Evolutionary conservation across 129 eudicot genomes (phyloP), one percentile per base, ranked within the genome.

Genomic region (Glebionis coronaria): DNA sequence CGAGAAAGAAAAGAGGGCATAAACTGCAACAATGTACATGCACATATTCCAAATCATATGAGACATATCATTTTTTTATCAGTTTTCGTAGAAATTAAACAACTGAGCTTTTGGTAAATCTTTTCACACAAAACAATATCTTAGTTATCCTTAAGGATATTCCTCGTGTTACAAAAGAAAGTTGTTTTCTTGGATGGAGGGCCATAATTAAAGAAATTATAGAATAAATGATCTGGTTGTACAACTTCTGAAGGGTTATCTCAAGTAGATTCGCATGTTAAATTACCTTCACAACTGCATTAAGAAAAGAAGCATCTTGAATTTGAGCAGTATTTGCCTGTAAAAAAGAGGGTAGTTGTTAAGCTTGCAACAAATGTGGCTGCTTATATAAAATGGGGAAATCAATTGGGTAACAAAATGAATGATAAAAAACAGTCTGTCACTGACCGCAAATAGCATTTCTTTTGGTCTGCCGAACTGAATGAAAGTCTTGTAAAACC

Each of bases 261-360:
- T 63, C 31, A 42, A 64, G 61, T 31, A 18, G 66, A 59, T 51
- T 61, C 10, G 49, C 25, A n/a, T n/a, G n/a, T n/a, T n/a, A n/a
- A n/a, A n/a, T n/a, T n/a, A n/a, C n/a, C n/a, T n/a, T n/a, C n/a
- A n/a, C n/a, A n/a, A n/a, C n/a, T n/a, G n/a, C n/a, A n/a, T n/a
- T n/a, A n/a, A n/a, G n/a, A n/a, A n/a, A 88, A 52, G 83, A 73
- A 50, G 91, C 85, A 80, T 88, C 87, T 77, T 85, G 90, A 73
- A 88, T 73, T 74, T 65, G 76, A 71, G 81, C 79, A 56, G 91
- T 65, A 57, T 88, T 87, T 28, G 68, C 87, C 96, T 92, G 96
- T 51, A 72, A 78, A 71, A 61, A 31, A 64, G 12, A 61, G 64
- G 49, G 63, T 71, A 52, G n/a, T n/a, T n/a, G 61, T 65, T 67